Evolutionary conservation across 2,329 filamentous ascomycete genomes (phyloP).

Genomic region (Fusarium albosuccineum): DNA sequence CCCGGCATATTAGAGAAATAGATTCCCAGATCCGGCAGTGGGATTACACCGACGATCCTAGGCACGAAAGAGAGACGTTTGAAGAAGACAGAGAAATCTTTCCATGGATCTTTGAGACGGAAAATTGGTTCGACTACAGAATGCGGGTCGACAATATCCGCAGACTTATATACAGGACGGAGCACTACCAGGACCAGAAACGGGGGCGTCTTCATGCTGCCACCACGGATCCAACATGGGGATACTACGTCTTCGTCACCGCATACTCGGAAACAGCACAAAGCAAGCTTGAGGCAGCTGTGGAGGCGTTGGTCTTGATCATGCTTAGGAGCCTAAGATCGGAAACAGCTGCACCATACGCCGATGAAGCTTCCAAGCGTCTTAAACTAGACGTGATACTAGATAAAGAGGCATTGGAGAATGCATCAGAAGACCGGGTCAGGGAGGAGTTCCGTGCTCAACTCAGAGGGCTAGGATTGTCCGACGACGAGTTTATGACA

Average conservation of each 20-base stretch:
- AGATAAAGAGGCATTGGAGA: neutral
- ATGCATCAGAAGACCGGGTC: neutral
- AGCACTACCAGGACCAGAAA: conserved; percentile 10
- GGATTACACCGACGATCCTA: conserved; percentile 18
- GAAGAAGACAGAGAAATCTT: neutral
- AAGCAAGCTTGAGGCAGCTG: conserved; percentile 11
- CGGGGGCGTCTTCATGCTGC: conserved; percentile 5
- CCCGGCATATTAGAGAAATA: conserved; percentile 18
- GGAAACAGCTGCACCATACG: neutral
- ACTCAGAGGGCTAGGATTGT: conserved; percentile 1
- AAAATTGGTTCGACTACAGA: conserved; percentile 18
- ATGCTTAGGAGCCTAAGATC: conserved; percentile 2
- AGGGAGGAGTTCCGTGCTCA: neutral
- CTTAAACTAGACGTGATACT: conserved; percentile 4
- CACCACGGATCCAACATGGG: conserved; percentile 31
- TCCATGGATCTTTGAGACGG: conserved; percentile 16
- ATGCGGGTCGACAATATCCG: conserved; percentile 21
- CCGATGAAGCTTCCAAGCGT: neutral
- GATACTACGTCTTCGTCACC: conserved; percentile 28
- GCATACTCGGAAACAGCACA: conserved; percentile 15
- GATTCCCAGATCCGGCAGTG: conserved; percentile 19
- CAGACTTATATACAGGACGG: conserved; percentile 22
- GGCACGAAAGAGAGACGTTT: conserved; percentile 19
- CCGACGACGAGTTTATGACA: conserved; percentile 24
- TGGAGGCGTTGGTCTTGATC: conserved; percentile 12